These are phyloP conservation scores for Sequoia sempervirens DNA, from an alignment of 75 land plant genomes.

Conservation along the genomic window DNA sequence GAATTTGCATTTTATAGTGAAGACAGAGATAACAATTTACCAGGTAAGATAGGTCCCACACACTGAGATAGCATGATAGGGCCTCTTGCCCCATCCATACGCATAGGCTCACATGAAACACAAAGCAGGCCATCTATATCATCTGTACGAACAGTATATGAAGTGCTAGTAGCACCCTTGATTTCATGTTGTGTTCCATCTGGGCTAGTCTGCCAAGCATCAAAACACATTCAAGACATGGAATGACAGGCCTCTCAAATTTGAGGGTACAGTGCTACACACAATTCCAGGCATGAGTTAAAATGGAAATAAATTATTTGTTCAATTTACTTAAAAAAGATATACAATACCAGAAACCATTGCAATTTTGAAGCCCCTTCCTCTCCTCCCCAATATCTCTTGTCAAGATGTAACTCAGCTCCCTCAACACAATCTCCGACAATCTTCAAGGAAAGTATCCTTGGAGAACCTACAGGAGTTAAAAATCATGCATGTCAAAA, in stretches of 20 bases:
- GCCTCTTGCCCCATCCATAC: slow-evolving; percentile 85
- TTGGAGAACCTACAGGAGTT: slow-evolving; percentile 43
- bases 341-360: slow-evolving; percentile 73
- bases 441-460: slow-evolving; percentile 67
- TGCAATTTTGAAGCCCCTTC: slow-evolving; percentile 81
- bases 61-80: slow-evolving; percentile 57
- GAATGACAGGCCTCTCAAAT: background rate
- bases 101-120: slow-evolving; percentile 86
- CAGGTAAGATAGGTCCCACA: slow-evolving; percentile 77
- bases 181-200: slow-evolving; percentile 80
- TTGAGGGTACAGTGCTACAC: background rate
- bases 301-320: background rate
- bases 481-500: background rate
- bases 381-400: slow-evolving; percentile 95
- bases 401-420: slow-evolving; percentile 49
- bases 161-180: slow-evolving; percentile 44
- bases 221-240: background rate
- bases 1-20: background rate
- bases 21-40: slow-evolving; percentile 21
- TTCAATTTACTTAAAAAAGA: background rate
- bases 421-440: slow-evolving; percentile 71
- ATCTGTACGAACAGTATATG: slow-evolving; percentile 52
- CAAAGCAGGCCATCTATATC: slow-evolving; percentile 76
- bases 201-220: slow-evolving; percentile 47
- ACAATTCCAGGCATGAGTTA: background rate